phyloP scores from a whole-genome alignment of 352 stramenopile genomes.

The Globisporangium cylindrosporum region DNA sequence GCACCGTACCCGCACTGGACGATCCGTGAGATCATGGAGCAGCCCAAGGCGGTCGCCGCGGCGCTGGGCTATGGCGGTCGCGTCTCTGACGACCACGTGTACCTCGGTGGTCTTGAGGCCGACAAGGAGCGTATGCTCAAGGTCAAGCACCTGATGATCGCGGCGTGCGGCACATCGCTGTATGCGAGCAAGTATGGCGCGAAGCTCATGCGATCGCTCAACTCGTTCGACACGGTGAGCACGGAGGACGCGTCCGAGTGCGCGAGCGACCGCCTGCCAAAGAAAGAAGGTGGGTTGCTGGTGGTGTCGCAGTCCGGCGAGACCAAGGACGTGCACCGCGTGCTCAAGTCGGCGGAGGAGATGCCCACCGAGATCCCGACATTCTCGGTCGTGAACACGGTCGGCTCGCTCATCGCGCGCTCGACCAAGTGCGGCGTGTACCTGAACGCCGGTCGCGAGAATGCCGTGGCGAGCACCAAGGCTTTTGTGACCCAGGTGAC shows the following conservation, averaged over 20 bases:
- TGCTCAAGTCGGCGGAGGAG: slow-evolving; percentile 88
- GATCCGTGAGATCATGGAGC: slow-evolving; percentile 94
- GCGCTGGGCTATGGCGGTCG: slow-evolving; percentile 93
- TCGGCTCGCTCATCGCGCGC: slow-evolving; percentile 96
- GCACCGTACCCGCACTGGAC: slow-evolving; percentile 97
- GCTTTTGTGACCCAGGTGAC: slow-evolving; percentile 98
- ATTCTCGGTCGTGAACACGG: slow-evolving; percentile 96
- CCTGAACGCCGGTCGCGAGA: slow-evolving; percentile 97
- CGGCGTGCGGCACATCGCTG: slow-evolving; percentile 93
- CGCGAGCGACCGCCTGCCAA: slow-evolving; percentile 86
- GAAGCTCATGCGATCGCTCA: slow-evolving; percentile 97
- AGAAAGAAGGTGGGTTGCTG: slow-evolving; percentile 88
- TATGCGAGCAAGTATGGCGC: slow-evolving; percentile 95
- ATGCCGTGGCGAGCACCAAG: slow-evolving; percentile 98
- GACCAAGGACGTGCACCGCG: slow-evolving; percentile 96
- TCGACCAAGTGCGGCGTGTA: slow-evolving; percentile 95
- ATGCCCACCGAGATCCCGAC: slow-evolving; percentile 62
- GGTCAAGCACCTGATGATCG: slow-evolving; percentile 94
- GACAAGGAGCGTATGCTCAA: slow-evolving; percentile 88
- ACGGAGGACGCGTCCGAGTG: slow-evolving; percentile 92
- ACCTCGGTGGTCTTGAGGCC: slow-evolving; percentile 92
- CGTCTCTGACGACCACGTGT: slow-evolving; percentile 92
- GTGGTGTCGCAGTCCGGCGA: slow-evolving; percentile 98
- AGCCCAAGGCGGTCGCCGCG: slow-evolving; percentile 95
- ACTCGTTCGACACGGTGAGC: slow-evolving; percentile 91